Conservation (phyloP, 2,329 filamentous ascomycete genomes). For the Malbranchea zuffiana region DNA sequence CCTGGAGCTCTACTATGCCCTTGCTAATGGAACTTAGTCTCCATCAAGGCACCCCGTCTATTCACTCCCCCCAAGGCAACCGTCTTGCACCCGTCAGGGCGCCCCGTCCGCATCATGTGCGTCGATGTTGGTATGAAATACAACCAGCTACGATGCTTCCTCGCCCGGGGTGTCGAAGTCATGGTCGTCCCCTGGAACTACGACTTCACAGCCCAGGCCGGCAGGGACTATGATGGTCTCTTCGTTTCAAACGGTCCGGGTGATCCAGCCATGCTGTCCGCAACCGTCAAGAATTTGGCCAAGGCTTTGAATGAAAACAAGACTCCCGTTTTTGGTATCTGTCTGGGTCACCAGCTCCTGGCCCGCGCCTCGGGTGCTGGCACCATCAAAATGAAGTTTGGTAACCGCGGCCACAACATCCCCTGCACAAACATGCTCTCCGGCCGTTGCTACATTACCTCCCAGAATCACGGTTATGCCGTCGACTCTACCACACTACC, state of each 20-base stretch:
- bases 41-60: conserved; percentile 72
- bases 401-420: conserved; percentile 97
- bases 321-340: conserved; percentile 91
- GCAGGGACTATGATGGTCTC: conserved; percentile 83
- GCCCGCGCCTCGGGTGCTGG: conserved; percentile 75
- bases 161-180: conserved; percentile 85
- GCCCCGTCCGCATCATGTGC: conserved; percentile 75
- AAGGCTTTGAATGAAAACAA: conserved; percentile 65
- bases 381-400: conserved; percentile 97
- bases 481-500: conserved; percentile 71
- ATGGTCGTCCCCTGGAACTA: conserved; percentile 94
- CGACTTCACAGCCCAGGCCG: conserved; percentile 65
- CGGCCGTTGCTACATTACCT: conserved; percentile 96
- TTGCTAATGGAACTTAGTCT: conserved; percentile 51
- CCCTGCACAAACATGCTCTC: conserved; percentile 93
- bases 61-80: conserved; percentile 59
- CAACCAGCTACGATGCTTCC: conserved; percentile 90
- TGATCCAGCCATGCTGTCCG: conserved; percentile 74
- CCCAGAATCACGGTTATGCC: conserved; percentile 94
- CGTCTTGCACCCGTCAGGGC: conserved; percentile 78
- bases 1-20: background rate
- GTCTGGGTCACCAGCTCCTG: conserved; percentile 85
- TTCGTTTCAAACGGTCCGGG: conserved; percentile 98
- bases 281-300: conserved; percentile 67
- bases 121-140: conserved; percentile 97